Evolutionary conservation across 306 rosid species (phyloP), one percentile per base, ranked within the genome.

Genomic region (Vigna nakashimae): DNA sequence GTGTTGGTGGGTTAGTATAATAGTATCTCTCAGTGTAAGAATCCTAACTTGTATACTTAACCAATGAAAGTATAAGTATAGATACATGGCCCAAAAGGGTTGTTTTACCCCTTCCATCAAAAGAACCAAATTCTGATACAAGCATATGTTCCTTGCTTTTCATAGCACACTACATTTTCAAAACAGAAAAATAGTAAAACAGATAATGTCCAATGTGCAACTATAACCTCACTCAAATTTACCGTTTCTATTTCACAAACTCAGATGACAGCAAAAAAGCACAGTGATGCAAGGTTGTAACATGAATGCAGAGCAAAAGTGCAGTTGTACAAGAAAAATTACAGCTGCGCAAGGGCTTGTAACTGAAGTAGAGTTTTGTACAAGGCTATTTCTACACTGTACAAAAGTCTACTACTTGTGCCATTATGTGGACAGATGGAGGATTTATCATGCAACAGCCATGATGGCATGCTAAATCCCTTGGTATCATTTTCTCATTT

Each of bases 121-220:
- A 38, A 59, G 18, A 71, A 55, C 1, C 20, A n/a, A 56, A 12
- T 71, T 53, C 69, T 38, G n/a, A 48, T 10, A 77, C 64, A 72
- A 80, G 88, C 79, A 88, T 28, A 77, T 83, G 86, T 88, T 85
- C 90, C 79, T 80, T 89, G 85, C 92, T 86, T 88, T 84, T 71
- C 86, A 83, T 75, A 62, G 17, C 57, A 69, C 56, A 60, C 77
- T 1, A 64, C 50, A 60, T 80, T 5, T 60, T 60, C 66, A 30
- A 4, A 30, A 30, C 3, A 30, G 34, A 3, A 30, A 30, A 4
- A 30, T 30, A 30, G 34, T 30, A 30, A 30, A 30, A 30, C 34
- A 30, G 34, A 3, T 30, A 30, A 30, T 26, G 28, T 30, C 34
- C 34, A 30, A 30, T 30, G 34, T 30, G 34, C 34, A 30, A 30